A percentile compares a stretch with the other conserved stretches of the same genome.
phyloP scores from a whole-genome alignment of 116 monocot genomes.

The Papilionanthe hybrid region DNA sequence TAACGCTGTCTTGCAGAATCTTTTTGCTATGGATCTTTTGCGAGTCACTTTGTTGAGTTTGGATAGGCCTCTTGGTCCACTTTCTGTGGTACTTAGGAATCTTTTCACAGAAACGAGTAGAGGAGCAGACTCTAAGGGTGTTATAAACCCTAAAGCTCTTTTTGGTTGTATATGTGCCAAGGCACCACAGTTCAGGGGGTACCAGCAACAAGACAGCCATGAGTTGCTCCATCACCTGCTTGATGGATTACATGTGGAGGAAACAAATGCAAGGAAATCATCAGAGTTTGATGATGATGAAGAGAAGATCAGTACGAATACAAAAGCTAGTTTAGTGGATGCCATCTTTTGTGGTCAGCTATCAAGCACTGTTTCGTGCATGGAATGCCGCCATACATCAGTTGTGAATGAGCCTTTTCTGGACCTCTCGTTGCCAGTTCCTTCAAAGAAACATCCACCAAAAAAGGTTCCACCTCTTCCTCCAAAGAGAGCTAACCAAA shows the following conservation, averaged over 20 bases:
- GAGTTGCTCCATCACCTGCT: slow-evolving; percentile 75
- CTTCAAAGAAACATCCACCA: slow-evolving; percentile 49
- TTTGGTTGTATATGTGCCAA: slow-evolving; percentile 55
- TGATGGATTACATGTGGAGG: slow-evolving; percentile 60
- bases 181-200: slow-evolving; percentile 69
- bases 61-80: slow-evolving; percentile 36
- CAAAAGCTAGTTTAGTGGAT: slow-evolving; percentile 49
- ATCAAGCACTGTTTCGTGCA: slow-evolving; percentile 58
- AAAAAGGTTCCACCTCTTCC: slow-evolving; percentile 21
- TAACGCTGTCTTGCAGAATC: slow-evolving; percentile 78
- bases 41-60: slow-evolving; percentile 41
- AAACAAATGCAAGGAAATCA: slow-evolving; percentile 36
- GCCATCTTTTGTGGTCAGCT: slow-evolving; percentile 57
- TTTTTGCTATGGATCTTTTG: slow-evolving; percentile 51
- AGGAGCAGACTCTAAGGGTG: slow-evolving; percentile 19
- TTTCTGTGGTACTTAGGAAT: slow-evolving; percentile 59
- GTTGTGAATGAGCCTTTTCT: slow-evolving; percentile 68
- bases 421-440: slow-evolving; percentile 80
- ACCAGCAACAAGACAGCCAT: slow-evolving; percentile 87
- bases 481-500: slow-evolving; percentile 34
- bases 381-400: slow-evolving; percentile 60
- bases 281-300: slow-evolving; percentile 6
- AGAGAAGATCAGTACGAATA: background rate
- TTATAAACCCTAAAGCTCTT: slow-evolving; percentile 45
- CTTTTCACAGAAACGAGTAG: slow-evolving; percentile 51